Evolutionary conservation across 805 yeast genomes (phyloP).

Genomic region (Myxozyma geophila): DNA sequence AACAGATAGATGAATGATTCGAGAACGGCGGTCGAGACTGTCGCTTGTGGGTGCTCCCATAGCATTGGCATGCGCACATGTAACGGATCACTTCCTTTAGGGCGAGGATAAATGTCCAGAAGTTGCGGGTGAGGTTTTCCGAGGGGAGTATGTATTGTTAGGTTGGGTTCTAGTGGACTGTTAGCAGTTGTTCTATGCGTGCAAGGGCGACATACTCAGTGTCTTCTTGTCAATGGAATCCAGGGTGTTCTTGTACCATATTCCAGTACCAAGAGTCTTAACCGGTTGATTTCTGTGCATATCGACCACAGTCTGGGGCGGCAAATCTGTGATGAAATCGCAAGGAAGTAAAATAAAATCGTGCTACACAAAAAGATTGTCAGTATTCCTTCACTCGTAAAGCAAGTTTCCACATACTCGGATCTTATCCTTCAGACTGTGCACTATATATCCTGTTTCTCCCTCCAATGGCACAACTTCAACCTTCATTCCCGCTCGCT

Average conservation of each 20-base stretch:
- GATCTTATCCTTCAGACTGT: slow-evolving; percentile 49
- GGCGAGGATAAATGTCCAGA: slow-evolving; percentile 70
- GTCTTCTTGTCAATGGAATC: slow-evolving; percentile 81
- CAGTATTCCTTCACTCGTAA: not conserved
- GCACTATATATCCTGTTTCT: slow-evolving; percentile 66
- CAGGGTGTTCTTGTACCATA: slow-evolving; percentile 73
- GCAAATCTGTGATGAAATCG: slow-evolving; percentile 89
- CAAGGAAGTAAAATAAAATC: slow-evolving; percentile 88
- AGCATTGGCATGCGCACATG: slow-evolving; percentile 82
- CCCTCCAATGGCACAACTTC: slow-evolving; percentile 58
- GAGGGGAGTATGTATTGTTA: slow-evolving; percentile 47
- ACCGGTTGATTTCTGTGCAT: slow-evolving; percentile 75
- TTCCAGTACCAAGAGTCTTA: slow-evolving; percentile 70
- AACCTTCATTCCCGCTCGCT: slow-evolving; percentile 54
- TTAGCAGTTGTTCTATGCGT: slow-evolving; percentile 47
- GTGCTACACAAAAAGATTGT: slow-evolving; percentile 35
- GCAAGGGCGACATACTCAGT: slow-evolving; percentile 54
- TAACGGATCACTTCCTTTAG: slow-evolving; percentile 56
- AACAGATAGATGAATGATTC: slow-evolving; percentile 76
- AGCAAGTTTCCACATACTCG: slow-evolving; percentile 19
- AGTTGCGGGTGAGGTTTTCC: slow-evolving; percentile 51
- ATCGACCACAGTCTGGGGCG: slow-evolving; percentile 86
- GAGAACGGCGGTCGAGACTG: slow-evolving; percentile 74
- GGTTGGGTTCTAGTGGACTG: slow-evolving; percentile 22
- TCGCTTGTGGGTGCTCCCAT: slow-evolving; percentile 83